phyloP scores from a whole-genome alignment of 352 stramenopile genomes.

The Globisporangium rhizosaccharum region DNA sequence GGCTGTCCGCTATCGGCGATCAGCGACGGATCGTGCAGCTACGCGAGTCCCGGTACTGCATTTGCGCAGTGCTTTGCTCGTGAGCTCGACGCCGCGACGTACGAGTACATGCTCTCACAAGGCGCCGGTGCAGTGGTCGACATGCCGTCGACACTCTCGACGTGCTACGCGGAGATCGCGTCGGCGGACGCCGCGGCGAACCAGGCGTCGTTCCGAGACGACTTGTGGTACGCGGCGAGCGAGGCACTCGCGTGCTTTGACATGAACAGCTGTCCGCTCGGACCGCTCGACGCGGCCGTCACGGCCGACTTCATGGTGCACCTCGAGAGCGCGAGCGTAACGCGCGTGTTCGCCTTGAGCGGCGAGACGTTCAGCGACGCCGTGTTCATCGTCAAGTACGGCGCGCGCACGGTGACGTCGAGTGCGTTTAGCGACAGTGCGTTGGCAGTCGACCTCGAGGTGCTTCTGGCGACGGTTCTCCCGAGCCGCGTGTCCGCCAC shows the following conservation, averaged over 20 bases:
- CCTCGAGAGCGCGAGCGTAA: constrained; percentile 2
- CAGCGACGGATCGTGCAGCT: constrained; percentile 9
- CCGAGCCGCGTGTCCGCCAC: not conserved
- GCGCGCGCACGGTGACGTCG: constrained; percentile 11
- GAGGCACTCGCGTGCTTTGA: constrained; percentile 20
- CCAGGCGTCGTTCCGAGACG: constrained; percentile 4
- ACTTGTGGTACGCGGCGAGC: constrained; percentile 17
- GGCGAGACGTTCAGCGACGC: constrained; percentile 7
- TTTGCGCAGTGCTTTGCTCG: constrained; percentile 4
- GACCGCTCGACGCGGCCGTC: constrained; percentile 2
- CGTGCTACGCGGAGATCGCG: too few species aligned
- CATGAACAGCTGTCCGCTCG: constrained; percentile 13
- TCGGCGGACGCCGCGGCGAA: not conserved
- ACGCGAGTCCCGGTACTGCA: not conserved
- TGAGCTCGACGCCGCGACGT: not conserved
- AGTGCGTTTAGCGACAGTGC: constrained; percentile 7
- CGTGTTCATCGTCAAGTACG: constrained; percentile 15
- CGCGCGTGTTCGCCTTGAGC: constrained; percentile 7
- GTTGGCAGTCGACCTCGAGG: constrained; percentile 5
- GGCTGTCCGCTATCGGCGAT: constrained; percentile 1
- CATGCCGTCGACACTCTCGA: too few species aligned
- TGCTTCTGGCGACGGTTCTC: constrained; percentile 11
- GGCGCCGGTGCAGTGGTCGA: too few species aligned
- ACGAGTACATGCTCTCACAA: too few species aligned
- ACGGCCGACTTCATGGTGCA: constrained; percentile 15